These are phyloP conservation scores for Crinitomyces ghanaensis DNA, from an alignment of 805 yeast species.

Conservation along the genomic window DNA sequence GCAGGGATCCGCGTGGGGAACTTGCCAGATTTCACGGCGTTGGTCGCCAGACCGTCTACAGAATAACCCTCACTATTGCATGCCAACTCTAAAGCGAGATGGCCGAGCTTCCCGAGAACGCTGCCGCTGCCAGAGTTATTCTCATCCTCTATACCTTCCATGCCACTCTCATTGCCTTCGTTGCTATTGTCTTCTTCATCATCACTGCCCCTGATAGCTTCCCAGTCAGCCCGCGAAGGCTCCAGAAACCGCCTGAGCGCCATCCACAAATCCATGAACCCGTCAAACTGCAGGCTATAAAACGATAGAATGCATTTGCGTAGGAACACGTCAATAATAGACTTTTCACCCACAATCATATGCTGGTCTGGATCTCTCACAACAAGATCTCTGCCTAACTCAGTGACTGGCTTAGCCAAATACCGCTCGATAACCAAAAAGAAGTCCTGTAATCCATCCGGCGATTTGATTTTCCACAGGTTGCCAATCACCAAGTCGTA, in stretches of 20 bases:
- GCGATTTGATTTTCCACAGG: constrained; percentile 8
- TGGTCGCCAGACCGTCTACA: neutral
- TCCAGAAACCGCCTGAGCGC: constrained; percentile 26
- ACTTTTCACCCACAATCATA: constrained; percentile 6
- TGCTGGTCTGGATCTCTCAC: neutral
- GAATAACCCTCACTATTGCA: too few relatives aligned
- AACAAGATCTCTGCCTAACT: neutral
- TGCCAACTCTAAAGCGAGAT: neutral
- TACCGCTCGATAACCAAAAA: constrained; percentile 10
- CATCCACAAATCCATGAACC: constrained; percentile 30
- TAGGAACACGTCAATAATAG: constrained; percentile 16
- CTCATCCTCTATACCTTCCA: too few relatives aligned
- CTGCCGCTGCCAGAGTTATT: constrained; percentile 1
- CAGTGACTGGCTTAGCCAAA: constrained; percentile 6
- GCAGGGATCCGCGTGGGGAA: constrained; percentile 2
- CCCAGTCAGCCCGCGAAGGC: constrained; percentile 4
- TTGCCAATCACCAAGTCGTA: constrained; percentile 5
- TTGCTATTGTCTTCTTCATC: neutral
- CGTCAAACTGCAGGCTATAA: constrained; percentile 35
- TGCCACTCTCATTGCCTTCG: constrained; percentile 1
- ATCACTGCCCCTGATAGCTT: neutral
- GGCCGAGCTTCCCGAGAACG: neutral
- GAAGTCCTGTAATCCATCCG: constrained; percentile 13
- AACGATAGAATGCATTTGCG: constrained; percentile 19
- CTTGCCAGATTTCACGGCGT: neutral